Conservation (phyloP, 2,329 filamentous ascomycete genomes). For the Venturia asperata region DNA sequence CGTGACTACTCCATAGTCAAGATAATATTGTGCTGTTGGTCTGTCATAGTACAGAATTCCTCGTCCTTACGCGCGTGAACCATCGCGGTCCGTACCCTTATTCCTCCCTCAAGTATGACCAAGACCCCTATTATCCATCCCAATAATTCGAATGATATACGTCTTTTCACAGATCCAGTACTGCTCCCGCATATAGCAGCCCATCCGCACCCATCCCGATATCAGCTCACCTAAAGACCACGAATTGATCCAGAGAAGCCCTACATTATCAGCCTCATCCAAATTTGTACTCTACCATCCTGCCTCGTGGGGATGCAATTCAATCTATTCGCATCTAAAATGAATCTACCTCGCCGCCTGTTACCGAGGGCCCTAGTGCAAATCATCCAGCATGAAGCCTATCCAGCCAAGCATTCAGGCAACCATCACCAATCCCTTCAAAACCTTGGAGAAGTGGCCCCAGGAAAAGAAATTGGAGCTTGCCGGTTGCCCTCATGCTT, state of each 20-base stretch:
- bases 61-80: neutral
- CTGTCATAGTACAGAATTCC: neutral
- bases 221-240: neutral
- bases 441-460: neutral
- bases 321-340: neutral
- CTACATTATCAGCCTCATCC: neutral
- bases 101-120: neutral
- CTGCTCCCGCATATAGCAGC: neutral
- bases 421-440: neutral
- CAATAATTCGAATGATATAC: neutral
- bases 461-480: neutral
- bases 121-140: neutral
- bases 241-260: neutral
- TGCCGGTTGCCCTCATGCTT: neutral
- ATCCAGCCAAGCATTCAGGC: neutral
- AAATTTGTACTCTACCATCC: neutral
- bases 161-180: neutral
- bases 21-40: neutral
- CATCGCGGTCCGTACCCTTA: neutral
- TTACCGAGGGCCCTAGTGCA: neutral
- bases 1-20: neutral
- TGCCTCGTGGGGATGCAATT: neutral
- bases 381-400: neutral
- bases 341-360: constrained; percentile 1
- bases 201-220: neutral